These are phyloP conservation scores for Hypoxylon sp. DNA, from an alignment of 2,329 filamentous ascomycete genomes.

Conservation along the genomic window DNA sequence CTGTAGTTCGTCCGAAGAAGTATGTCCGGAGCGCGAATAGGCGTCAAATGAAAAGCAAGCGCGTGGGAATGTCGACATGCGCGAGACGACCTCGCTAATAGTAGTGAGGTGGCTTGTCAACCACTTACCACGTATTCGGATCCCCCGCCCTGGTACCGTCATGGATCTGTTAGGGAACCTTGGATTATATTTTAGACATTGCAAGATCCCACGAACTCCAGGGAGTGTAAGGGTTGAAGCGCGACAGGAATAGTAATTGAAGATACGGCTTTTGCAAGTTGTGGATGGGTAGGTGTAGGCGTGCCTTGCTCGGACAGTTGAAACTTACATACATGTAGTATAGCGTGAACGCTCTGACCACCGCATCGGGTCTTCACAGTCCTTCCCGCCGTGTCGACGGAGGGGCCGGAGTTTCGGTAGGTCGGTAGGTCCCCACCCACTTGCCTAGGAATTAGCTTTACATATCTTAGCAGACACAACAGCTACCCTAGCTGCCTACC, in stretches of 20 bases:
- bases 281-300: slow-evolving; percentile 1
- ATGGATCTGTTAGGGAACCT: slow-evolving; percentile 4
- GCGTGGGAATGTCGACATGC: slow-evolving; percentile 32
- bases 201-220: slow-evolving; percentile 14
- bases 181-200: slow-evolving; percentile 14
- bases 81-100: slow-evolving; percentile 24
- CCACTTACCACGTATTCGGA: slow-evolving; percentile 42
- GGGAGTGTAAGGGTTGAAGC: background rate
- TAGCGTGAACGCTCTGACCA: slow-evolving; percentile 27
- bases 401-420: too few species aligned
- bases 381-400: too few species aligned
- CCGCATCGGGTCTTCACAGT: background rate
- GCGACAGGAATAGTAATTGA: slow-evolving; percentile 18
- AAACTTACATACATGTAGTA: slow-evolving; percentile 22
- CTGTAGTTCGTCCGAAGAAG: slow-evolving; percentile 29
- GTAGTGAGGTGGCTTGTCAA: slow-evolving; percentile 29
- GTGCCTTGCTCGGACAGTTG: background rate
- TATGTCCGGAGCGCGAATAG: slow-evolving; percentile 24
- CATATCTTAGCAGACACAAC: too few species aligned
- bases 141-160: slow-evolving; percentile 29
- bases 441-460: too few species aligned
- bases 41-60: slow-evolving; percentile 32
- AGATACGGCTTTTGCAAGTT: slow-evolving; percentile 11
- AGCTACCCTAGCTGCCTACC: too few species aligned
- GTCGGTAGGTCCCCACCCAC: too few species aligned